Evolutionary conservation across 2,329 filamentous ascomycete species (phyloP), one percentile per base, ranked within the genome.

Genomic region (Onygena corvina): DNA sequence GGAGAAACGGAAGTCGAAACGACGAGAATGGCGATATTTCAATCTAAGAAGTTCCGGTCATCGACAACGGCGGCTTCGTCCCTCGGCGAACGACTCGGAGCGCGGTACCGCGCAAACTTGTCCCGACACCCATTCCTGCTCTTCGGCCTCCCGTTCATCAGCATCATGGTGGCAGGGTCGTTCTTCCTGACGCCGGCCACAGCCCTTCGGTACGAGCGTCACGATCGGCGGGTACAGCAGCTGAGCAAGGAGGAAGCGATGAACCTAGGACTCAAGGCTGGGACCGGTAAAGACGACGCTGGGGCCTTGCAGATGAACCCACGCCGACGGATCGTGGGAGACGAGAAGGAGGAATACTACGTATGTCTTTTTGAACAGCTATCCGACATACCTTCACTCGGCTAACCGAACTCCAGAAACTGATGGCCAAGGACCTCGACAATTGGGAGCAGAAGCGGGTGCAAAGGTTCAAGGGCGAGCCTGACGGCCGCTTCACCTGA

Each of bases 361-460:
- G 67, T 67, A 61, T 57, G 65, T 54, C n/a, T 12, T n/a, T 45
- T 9, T 38, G 35, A 34, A 21, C 12, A 40, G 38, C 23, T 42
- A 18, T 33, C 5, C 33, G 5, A 34, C 42, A 23, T 11, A 30
- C 14, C 25, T 20, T 33, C 21, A 20, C 11, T 4, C 20, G 16
- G 16, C 38, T 25, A 33, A 50, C 30, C 12, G 34, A 27, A 30
- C 23, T 29, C 50, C 66, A 92, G 85, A 79, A 81, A 68, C 72
- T 86, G 33, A 84, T 86, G 58, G 85, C 86, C 27, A 94, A 93
- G 66, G 92, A 96, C 63, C 70, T 96, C 53, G 90, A 98, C 61
- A 78, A 87, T 62, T 98, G 92, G 92, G 90, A 96, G 65, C 92
- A 96, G 69, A 93, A 92, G 69, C 80, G 93, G 48, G 88, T 96